These are phyloP conservation scores for Zasmidium citrigriseum DNA, from an alignment of 2,329 filamentous ascomycete species.

Conservation along the genomic window DNA sequence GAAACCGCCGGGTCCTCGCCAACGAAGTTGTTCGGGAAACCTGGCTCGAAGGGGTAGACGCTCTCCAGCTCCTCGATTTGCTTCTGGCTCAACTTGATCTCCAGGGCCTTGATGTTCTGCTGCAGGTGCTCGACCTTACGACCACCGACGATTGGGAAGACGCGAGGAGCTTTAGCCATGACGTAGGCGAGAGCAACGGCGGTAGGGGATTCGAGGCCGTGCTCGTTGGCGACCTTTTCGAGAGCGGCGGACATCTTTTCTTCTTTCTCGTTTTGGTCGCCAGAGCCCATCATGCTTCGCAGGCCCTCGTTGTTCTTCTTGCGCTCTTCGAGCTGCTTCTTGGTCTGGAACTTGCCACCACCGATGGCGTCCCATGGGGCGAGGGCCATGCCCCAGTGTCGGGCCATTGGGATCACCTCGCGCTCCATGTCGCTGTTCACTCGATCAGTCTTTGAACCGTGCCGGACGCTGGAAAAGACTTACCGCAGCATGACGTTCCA, in stretches of 20 bases:
- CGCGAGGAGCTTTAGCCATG: constrained; percentile 59
- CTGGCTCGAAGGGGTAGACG: constrained; percentile 62
- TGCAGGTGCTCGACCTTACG: constrained; percentile 70
- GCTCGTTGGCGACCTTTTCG: constrained; percentile 59
- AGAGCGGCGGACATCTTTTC: constrained; percentile 58
- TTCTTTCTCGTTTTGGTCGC: constrained; percentile 46
- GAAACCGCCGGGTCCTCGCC: constrained; percentile 33
- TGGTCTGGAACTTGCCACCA: constrained; percentile 44
- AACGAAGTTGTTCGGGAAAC: constrained; percentile 67
- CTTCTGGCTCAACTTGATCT: constrained; percentile 58
- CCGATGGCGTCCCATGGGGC: constrained; percentile 56
- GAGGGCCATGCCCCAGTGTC: constrained; percentile 47
- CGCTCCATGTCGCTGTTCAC: constrained; percentile 44
- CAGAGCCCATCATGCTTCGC: constrained; percentile 25
- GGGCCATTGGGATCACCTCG: constrained; percentile 49
- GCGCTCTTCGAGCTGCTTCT: constrained; percentile 48
- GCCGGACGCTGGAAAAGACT: too few species aligned
- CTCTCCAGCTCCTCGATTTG: constrained; percentile 68
- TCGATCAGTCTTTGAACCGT: too few species aligned
- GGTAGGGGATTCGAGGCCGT: constrained; percentile 44
- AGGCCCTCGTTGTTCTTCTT: constrained; percentile 39
- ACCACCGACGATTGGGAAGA: constrained; percentile 67
- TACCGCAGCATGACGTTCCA: constrained; percentile 43
- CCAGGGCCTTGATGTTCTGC: constrained; percentile 68
- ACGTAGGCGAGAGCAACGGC: constrained; percentile 66